Evolutionary conservation across 768 basidiomycete genomes (phyloP), one percentile per base, ranked within the genome.

Genomic region (Candolleomyces efflorescens): DNA sequence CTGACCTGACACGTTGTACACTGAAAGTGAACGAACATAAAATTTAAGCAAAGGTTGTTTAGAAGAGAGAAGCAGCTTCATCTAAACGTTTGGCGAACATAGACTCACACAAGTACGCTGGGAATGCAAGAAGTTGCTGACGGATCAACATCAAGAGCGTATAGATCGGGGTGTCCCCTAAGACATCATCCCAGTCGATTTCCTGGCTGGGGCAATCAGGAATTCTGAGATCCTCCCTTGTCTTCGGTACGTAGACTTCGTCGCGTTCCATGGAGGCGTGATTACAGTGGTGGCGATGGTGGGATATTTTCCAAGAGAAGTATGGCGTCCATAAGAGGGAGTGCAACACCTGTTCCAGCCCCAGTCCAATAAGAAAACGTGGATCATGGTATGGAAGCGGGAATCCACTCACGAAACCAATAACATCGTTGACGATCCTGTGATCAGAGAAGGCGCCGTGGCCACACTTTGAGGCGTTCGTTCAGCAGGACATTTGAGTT

Each of bases 1-100:
- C 63, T 83, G 84, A 3, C 83, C 83, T 22, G 84, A 85, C 10
- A 85, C 83, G 63, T 86, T 84, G 68, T 75, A 81, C 18, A 84
- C 80, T 83, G 72, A 7, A 66, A 66, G 54, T 60, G 15, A 27
- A 59, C 12, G 58, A 59, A 26, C 24, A 26, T 12, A 18, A 27
- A 39, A n/a, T 5, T 9, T 41, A 6, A 7, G 18, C 41, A 43
- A 43, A 43, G 7, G 5, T 32, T 32, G 32, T 32, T 1, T 17
- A 12, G 5, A 43, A 6, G 18, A 43, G 41, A 43, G 18, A n/a
- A n/a, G n/a, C n/a, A n/a, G n/a, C n/a, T n/a, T n/a, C 41, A 56
- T 5, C 32, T n/a, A 39, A 63, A 51, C 24, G 48, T 27, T 7
- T 27, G 41, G 32, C 26, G 46, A 48, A 49, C 38, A 59, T 49